Evolutionary conservation across 768 basidiomycete species (phyloP).

Genomic region (Pisolithus orientalis): DNA sequence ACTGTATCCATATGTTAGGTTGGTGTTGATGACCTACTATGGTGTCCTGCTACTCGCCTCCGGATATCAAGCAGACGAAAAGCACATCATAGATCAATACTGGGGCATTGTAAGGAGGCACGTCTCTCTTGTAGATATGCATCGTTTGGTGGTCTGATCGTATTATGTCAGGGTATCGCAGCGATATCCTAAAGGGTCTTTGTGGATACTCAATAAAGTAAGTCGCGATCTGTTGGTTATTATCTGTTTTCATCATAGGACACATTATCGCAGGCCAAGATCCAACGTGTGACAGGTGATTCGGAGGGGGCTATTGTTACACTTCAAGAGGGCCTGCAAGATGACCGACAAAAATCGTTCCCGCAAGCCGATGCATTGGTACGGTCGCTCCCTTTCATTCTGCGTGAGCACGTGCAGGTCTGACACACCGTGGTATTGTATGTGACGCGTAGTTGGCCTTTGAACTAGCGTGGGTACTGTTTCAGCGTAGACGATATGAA

Average conservation of each 20-base stretch:
- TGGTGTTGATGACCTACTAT: slow-evolving; percentile 79
- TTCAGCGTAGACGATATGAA: slow-evolving; percentile 55
- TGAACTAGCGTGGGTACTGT: slow-evolving; percentile 72
- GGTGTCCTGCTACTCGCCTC: slow-evolving; percentile 63
- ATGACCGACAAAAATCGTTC: slow-evolving; percentile 48
- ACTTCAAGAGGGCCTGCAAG: slow-evolving; percentile 50
- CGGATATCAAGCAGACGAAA: slow-evolving; percentile 74
- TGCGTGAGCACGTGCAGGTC: neutral
- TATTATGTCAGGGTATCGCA: slow-evolving; percentile 37
- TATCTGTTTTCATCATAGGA: neutral
- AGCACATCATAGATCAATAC: slow-evolving; percentile 57
- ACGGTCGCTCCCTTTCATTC: slow-evolving; percentile 10
- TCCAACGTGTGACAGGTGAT: slow-evolving; percentile 65
- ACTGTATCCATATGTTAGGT: slow-evolving; percentile 29
- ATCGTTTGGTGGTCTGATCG: neutral
- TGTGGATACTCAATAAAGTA: slow-evolving; percentile 74
- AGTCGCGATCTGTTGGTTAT: slow-evolving; percentile 4
- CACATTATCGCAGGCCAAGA: slow-evolving; percentile 50
- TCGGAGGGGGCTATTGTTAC: slow-evolving; percentile 59
- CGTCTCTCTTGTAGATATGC: slow-evolving; percentile 12
- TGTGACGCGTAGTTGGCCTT: slow-evolving; percentile 49
- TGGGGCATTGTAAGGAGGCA: slow-evolving; percentile 58
- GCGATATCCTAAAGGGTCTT: slow-evolving; percentile 58
- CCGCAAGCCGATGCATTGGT: slow-evolving; percentile 73
- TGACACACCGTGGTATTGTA: neutral